Evolutionary conservation across 768 basidiomycete genomes (phyloP).

Genomic region (Gloeophyllum trabeum): DNA sequence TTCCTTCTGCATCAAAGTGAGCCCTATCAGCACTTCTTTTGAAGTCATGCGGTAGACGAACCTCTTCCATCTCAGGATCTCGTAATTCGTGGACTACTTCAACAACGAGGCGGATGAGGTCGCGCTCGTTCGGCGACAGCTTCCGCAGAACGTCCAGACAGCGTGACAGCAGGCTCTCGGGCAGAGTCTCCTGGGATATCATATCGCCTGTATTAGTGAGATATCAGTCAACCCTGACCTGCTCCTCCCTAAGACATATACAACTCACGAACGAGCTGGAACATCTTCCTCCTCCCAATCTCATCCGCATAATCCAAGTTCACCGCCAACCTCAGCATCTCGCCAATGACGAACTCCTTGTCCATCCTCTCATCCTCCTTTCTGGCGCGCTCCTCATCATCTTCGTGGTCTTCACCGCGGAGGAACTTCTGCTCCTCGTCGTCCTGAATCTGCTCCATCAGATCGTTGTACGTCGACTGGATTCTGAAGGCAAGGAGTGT

Average conservation of each 20-base stretch:
- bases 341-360: conserved; percentile 61
- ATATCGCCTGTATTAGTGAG: conserved; percentile 55
- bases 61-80: conserved; percentile 33
- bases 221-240: not conserved
- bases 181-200: conserved; percentile 61
- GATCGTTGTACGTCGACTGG: conserved; percentile 57
- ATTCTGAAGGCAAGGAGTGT: conserved; percentile 71
- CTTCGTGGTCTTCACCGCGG: conserved; percentile 16
- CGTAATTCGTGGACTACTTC: conserved; percentile 80
- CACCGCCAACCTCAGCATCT: conserved; percentile 70
- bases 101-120: conserved; percentile 81
- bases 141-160: conserved; percentile 78
- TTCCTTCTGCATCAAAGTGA: conserved; percentile 13
- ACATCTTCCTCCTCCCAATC: conserved; percentile 83
- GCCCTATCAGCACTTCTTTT: not conserved
- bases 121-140: conserved; percentile 64
- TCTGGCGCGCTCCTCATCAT: conserved; percentile 23
- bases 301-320: conserved; percentile 89
- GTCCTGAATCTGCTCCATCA: conserved; percentile 30
- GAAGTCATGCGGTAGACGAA: conserved; percentile 8
- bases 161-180: conserved; percentile 53
- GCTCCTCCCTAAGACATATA: not conserved
- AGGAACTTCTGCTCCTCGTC: conserved; percentile 23
- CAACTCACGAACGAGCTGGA: conserved; percentile 67
- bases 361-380: conserved; percentile 37